Evolutionary conservation across 768 basidiomycete species (phyloP).

Genomic region (Russula ochroleuca): DNA sequence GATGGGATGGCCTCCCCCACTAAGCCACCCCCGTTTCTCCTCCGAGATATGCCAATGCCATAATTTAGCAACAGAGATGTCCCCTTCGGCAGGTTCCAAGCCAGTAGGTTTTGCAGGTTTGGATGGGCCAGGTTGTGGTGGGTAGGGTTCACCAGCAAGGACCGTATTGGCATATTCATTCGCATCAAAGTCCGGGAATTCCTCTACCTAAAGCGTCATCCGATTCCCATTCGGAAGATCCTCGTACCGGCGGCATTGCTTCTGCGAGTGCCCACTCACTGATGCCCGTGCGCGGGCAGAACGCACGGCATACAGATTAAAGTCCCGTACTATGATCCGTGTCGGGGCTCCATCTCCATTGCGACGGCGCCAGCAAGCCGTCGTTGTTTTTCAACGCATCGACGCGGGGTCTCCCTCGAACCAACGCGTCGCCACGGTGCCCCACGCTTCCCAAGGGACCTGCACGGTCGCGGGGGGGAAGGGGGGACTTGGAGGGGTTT

Average conservation of each 20-base stretch:
- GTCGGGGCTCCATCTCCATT: conserved; percentile 7
- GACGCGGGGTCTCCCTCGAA: conserved; percentile 29
- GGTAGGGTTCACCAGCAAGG: conserved; percentile 77
- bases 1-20: no score
- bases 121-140: conserved; percentile 37
- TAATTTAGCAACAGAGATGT: conserved; percentile 85
- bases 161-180: conserved; percentile 90
- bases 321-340: conserved; percentile 30
- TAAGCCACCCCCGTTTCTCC: no score
- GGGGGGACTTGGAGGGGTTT: no score
- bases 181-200: conserved; percentile 71
- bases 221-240: conserved; percentile 10
- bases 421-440: conserved; percentile 29
- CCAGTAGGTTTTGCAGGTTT: conserved; percentile 36
- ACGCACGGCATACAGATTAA: conserved; percentile 26
- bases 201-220: conserved; percentile 25
- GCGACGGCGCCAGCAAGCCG: conserved; percentile 32
- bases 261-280: background rate
- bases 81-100: conserved; percentile 67
- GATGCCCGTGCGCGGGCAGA: conserved; percentile 11
- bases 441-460: conserved; percentile 31
- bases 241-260: conserved; percentile 6
- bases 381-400: conserved; percentile 35
- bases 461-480: background rate
- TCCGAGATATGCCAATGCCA: conserved; percentile 86